Evolutionary conservation across 495 filamentous ascomycete species (phyloP), one percentile per base, ranked within the genome.

Genomic region (Daldinia bambusicola): DNA sequence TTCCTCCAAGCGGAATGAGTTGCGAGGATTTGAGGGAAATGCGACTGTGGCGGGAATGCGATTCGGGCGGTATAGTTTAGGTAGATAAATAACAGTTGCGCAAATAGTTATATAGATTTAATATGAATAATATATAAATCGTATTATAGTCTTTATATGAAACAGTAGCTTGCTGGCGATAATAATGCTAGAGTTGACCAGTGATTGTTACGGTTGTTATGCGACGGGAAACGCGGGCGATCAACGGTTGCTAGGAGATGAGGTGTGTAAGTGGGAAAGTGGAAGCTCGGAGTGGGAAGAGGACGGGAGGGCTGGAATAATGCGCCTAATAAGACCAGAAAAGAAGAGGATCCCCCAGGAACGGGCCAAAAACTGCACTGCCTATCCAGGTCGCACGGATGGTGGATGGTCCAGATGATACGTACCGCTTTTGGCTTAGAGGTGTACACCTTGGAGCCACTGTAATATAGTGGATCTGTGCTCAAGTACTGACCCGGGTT

Each of bases 321-420:
- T 74, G 74, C 71, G 70, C 75, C 75, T 77, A 77, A 71, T 74
- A 73, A 76, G 75, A 73, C 66, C 67, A 43, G 61, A 63, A 66
- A 59, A 34, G 61, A 58, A 55, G 59, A 72, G 43, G 20, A 56
- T 34, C 63, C 64, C 51, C 71, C 61, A 26, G 32, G 50, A 40
- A 57, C 26, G 31, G 43, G 16, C 12, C 22, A 20, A 57, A 65
- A 65, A 58, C 52, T 66, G 45, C 50, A n/a, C 57, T 63, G 61
- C 66, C 55, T 72, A 62, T 66, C 56, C 63, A 57, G 62, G 70
- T 74, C 41, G 51, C 63, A 70, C 61, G 53, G 52, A 51, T 10
- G 34, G 26, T 26, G 26, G 26, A 26, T 26, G 58, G 75, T 36
- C 72, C 67, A 75, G 69, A 75, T 77, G 70, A 75, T 75, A 62